These are phyloP conservation scores for Sphagnum fallax DNA, from an alignment of 228 moss, liverwort and hornwort genomes.

Conservation along the genomic window DNA sequence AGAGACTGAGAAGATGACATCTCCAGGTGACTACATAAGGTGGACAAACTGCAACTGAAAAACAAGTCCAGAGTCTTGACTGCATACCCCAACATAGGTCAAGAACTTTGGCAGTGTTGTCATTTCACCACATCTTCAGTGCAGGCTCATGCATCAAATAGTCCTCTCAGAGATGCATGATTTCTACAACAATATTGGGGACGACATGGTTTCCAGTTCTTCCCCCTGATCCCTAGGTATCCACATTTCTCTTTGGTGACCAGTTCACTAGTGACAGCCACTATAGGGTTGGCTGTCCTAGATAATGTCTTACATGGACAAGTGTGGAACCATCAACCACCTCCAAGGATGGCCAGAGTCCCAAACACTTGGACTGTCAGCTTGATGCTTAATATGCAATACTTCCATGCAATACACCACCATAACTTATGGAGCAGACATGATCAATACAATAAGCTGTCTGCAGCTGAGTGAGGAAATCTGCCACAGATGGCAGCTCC, in stretches of 20 bases:
- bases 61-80: not conserved
- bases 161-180: constrained; percentile 4
- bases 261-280: too few species aligned
- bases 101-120: constrained; percentile 70
- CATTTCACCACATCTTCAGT: constrained; percentile 78
- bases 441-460: not conserved
- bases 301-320: not conserved
- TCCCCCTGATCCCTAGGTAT: too few species aligned
- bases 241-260: too few species aligned
- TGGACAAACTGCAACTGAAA: not conserved
- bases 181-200: not conserved
- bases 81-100: constrained; percentile 75
- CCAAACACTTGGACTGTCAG: too few species aligned
- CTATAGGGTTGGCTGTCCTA: too few species aligned
- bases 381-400: too few species aligned
- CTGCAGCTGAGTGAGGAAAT: not conserved
- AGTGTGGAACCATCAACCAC: not conserved
- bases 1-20: not conserved
- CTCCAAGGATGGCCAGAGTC: not conserved
- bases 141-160: constrained; percentile 84
- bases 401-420: too few species aligned
- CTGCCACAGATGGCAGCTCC: constrained; percentile 78
- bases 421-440: not conserved
- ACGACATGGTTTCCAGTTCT: not conserved
- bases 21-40: not conserved